phyloP scores from a whole-genome alignment of 1,139 yeast species.

The Candida pseudoviswanathii region DNA sequence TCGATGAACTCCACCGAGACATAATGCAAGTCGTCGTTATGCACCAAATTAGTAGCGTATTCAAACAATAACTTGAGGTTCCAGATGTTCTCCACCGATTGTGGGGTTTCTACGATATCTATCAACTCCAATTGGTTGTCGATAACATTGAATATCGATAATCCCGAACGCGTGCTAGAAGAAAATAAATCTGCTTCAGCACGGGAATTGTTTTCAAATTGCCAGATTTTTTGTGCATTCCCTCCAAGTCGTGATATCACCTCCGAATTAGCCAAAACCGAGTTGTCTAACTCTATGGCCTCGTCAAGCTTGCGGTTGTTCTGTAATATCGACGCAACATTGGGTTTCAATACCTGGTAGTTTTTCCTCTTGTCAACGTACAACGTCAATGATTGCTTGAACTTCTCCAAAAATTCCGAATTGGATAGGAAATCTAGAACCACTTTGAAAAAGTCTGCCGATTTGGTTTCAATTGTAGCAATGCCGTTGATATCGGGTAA shows the following conservation, averaged over 20 bases:
- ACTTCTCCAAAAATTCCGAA: conserved; percentile 42
- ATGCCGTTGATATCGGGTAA: conserved; percentile 63
- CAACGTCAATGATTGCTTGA: conserved; percentile 47
- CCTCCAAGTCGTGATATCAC: conserved; percentile 28
- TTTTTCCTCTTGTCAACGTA: conserved; percentile 52
- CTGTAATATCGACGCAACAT: conserved; percentile 38
- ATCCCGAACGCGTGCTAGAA: conserved; percentile 20
- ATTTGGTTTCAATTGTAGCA: conserved; percentile 38
- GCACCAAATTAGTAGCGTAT: conserved; percentile 50
- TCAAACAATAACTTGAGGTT: conserved; percentile 65
- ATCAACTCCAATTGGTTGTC: conserved; percentile 60
- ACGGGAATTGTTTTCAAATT: conserved; percentile 28
- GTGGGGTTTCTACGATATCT: conserved; percentile 46
- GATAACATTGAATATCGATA: conserved; percentile 48
- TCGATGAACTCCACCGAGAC: conserved; percentile 55
- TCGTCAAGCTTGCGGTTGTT: conserved; percentile 36
- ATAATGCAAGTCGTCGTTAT: conserved; percentile 35
- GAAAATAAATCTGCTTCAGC: conserved; percentile 17
- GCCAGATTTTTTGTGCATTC: conserved; percentile 38
- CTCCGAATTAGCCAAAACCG: conserved; percentile 22
- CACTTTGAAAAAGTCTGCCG: conserved; percentile 49
- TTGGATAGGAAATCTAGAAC: conserved; percentile 40
- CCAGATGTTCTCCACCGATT: conserved; percentile 60
- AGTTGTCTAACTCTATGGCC: conserved; percentile 27
- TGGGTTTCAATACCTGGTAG: conserved; percentile 41